These are phyloP conservation scores for Trichoderma koningii DNA, from an alignment of 2,329 filamentous ascomycete species.

Conservation along the genomic window DNA sequence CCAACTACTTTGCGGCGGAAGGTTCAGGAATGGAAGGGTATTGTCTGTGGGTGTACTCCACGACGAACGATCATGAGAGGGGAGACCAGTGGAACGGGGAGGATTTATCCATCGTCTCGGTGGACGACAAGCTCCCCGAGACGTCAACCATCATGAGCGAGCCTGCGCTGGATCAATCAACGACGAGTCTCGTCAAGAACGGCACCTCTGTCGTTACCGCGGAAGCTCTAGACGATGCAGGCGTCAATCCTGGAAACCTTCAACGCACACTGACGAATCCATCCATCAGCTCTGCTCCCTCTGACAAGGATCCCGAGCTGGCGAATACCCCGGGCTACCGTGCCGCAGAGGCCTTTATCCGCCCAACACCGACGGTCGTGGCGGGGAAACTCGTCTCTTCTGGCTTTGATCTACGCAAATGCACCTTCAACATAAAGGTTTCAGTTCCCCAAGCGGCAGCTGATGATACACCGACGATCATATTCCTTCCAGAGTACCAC, in stretches of 20 bases:
- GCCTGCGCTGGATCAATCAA: conserved; percentile 47
- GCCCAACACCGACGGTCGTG: conserved; percentile 76
- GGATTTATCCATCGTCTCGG: conserved; percentile 85
- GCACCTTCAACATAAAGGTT: conserved; percentile 74
- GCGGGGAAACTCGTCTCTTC: conserved; percentile 71
- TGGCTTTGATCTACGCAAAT: conserved; percentile 80
- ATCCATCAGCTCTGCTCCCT: conserved; percentile 62
- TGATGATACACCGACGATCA: conserved; percentile 71
- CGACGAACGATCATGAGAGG: conserved; percentile 80
- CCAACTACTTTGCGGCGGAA: conserved; percentile 92
- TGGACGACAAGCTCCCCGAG: conserved; percentile 71
- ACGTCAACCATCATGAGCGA: conserved; percentile 52
- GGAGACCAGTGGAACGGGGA: conserved; percentile 98
- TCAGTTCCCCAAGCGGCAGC: conserved; percentile 59
- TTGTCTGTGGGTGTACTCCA: conserved; percentile 84
- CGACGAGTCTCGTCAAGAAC: conserved; percentile 43
- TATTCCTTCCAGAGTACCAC: conserved; percentile 90
- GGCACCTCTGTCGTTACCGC: conserved; percentile 35
- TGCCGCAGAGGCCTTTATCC: conserved; percentile 89
- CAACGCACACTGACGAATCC: conserved; percentile 69
- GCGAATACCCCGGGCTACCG: conserved; percentile 73
- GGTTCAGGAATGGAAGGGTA: conserved; percentile 81
- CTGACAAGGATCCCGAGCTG: conserved; percentile 57
- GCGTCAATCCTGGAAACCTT: conserved; percentile 74
- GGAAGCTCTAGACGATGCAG: conserved; percentile 54